A percentile compares a stretch with the other conserved stretches of the same genome.
Conservation (phyloP, 768 basidiomycete species). For the Pulveroboletus ravenelii region DNA sequence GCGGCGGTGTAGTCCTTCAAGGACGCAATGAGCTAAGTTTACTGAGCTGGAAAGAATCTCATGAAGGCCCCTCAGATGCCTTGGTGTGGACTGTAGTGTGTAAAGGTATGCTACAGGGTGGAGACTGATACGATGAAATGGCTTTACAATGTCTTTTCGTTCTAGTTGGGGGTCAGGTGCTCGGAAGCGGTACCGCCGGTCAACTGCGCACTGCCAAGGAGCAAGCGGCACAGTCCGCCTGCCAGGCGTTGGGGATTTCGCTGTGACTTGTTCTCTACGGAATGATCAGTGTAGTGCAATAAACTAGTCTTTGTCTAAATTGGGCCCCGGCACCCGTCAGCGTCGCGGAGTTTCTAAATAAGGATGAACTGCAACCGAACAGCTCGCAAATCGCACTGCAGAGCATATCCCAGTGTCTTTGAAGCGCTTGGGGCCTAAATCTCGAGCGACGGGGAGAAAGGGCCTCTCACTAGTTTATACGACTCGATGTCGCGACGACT, state of each 20-base stretch:
- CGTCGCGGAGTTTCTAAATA: conserved; percentile 28
- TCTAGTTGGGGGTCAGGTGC: conserved; percentile 44
- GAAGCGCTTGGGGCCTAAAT: not conserved
- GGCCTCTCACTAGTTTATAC: not conserved
- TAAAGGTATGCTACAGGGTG: conserved; percentile 41
- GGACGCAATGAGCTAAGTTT: conserved; percentile 22
- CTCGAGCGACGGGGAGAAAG: not conserved
- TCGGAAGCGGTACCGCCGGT: conserved; percentile 43
- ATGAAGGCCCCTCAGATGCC: conserved; percentile 39
- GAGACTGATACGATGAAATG: not conserved
- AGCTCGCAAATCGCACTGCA: conserved; percentile 1
- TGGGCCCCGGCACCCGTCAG: not conserved
- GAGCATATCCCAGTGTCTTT: not conserved
- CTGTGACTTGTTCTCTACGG: conserved; percentile 2
- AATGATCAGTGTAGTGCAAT: conserved; percentile 2
- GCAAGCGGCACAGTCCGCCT: conserved; percentile 42
- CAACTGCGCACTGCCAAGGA: conserved; percentile 47
- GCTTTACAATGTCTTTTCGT: conserved; percentile 1
- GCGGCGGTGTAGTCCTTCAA: conserved; percentile 35
- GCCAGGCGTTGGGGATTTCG: conserved; percentile 29
- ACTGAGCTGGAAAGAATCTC: conserved; percentile 39
- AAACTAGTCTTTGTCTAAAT: not conserved
- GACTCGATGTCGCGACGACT: conserved; percentile 36
- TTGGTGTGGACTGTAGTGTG: conserved; percentile 51
- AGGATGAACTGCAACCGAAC: conserved; percentile 8